Conservation (phyloP, 768 basidiomycete genomes). For the Mrakia blollopis region DNA sequence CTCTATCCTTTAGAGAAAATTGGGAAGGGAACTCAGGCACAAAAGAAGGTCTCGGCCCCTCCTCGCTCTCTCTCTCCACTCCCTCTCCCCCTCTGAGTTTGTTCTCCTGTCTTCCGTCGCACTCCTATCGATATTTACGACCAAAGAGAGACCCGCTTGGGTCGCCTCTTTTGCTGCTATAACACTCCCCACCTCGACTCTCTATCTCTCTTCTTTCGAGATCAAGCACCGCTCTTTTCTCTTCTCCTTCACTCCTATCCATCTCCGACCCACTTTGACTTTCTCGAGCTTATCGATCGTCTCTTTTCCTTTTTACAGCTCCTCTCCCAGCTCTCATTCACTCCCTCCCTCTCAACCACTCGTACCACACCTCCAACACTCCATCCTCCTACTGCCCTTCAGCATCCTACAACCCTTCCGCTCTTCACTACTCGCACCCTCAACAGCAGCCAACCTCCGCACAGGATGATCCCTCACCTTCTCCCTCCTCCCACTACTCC, state of each 20-base stretch:
- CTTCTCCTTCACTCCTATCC: background rate
- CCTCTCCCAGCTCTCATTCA: conserved; percentile 11
- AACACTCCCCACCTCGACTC: background rate
- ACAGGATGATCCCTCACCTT: conserved; percentile 13
- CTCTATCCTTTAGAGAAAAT: background rate
- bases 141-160: background rate
- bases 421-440: background rate
- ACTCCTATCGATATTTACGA: background rate
- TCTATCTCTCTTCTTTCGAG: too few relatives aligned
- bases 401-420: background rate
- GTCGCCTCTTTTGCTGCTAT: background rate
- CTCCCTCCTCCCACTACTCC: conserved; percentile 20
- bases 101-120: conserved; percentile 4
- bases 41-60: conserved; percentile 2
- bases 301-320: conserved; percentile 3
- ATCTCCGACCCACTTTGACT: background rate
- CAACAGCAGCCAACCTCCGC: background rate
- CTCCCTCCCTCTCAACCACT: conserved; percentile 5
- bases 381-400: background rate
- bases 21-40: background rate
- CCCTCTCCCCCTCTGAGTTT: background rate
- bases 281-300: background rate
- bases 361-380: conserved; percentile 6
- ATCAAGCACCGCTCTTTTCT: too few relatives aligned
- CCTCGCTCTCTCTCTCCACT: background rate